Evolutionary conservation across 495 filamentous ascomycete genomes (phyloP).

Genomic region (Sporormia fimetaria): DNA sequence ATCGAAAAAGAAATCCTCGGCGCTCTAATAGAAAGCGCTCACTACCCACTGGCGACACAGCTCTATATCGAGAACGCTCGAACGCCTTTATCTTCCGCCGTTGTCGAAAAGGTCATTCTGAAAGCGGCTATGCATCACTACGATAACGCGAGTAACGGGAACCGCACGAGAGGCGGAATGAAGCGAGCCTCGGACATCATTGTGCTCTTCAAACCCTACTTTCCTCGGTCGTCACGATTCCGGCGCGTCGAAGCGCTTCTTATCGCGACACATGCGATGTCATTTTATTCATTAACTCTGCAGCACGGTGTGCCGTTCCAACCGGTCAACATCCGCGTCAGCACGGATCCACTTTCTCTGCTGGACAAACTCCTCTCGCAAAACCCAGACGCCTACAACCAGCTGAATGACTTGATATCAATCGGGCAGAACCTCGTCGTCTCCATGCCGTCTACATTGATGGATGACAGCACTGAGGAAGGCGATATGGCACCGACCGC

Average conservation of each 20-base stretch:
- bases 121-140: slow-evolving; percentile 61
- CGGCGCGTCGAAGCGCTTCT: slow-evolving; percentile 57
- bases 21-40: slow-evolving; percentile 53
- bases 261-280: slow-evolving; percentile 75
- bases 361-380: slow-evolving; percentile 79
- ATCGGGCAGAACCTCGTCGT: slow-evolving; percentile 64
- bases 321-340: slow-evolving; percentile 79
- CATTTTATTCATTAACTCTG: slow-evolving; percentile 76
- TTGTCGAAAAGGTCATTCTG: slow-evolving; percentile 55
- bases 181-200: slow-evolving; percentile 74
- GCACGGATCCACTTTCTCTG: slow-evolving; percentile 72
- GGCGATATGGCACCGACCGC: slow-evolving; percentile 2
- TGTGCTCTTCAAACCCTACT: slow-evolving; percentile 54
- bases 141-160: slow-evolving; percentile 85
- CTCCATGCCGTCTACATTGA: slow-evolving; percentile 11
- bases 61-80: slow-evolving; percentile 50
- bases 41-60: slow-evolving; percentile 50
- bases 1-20: slow-evolving; percentile 69
- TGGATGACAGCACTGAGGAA: slow-evolving; percentile 45
- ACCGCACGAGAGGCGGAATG: slow-evolving; percentile 67
- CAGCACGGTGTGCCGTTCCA: slow-evolving; percentile 89
- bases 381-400: slow-evolving; percentile 74
- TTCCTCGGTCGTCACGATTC: slow-evolving; percentile 44
- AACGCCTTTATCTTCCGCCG: slow-evolving; percentile 38
- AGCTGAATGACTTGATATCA: slow-evolving; percentile 69